phyloP scores from a whole-genome alignment of 192 early-diverging fungal species.

The Haplosporangium gracile region DNA sequence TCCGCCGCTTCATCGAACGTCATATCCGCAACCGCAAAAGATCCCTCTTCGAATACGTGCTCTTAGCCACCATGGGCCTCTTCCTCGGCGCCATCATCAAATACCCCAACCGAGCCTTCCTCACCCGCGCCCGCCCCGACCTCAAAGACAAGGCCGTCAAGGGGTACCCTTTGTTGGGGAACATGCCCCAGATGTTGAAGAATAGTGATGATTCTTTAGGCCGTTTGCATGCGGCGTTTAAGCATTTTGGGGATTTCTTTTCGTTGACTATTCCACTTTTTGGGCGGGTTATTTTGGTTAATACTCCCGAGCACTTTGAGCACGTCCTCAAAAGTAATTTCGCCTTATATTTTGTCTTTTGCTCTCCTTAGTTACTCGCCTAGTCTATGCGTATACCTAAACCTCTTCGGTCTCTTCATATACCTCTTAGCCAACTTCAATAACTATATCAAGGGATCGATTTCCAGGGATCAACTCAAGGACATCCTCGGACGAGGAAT shows the following conservation, averaged over 20 bases:
- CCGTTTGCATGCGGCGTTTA: constrained; percentile 3
- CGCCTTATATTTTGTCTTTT: too few relatives aligned
- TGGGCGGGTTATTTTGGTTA: constrained; percentile 25
- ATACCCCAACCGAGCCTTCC: constrained; percentile 32
- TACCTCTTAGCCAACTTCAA: constrained; percentile 34
- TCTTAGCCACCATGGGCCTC: constrained; percentile 25
- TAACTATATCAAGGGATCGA: constrained; percentile 48
- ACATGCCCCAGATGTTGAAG: constrained; percentile 16
- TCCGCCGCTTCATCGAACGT: constrained; percentile 11
- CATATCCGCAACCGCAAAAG: neutral
- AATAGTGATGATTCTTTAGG: constrained; percentile 1
- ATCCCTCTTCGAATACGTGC: neutral
- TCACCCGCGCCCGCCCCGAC: constrained; percentile 26
- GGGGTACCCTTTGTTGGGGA: constrained; percentile 23
- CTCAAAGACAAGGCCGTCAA: constrained; percentile 15
- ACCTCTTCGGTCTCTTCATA: neutral
- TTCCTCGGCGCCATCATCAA: constrained; percentile 22
- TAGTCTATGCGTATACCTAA: neutral
- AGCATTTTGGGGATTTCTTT: constrained; percentile 17
- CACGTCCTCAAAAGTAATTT: constrained; percentile 22
- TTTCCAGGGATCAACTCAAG: constrained; percentile 39
- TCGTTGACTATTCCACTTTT: constrained; percentile 19
- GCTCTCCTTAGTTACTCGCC: neutral
- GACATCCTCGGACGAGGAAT: constrained; percentile 70
- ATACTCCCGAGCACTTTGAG: constrained; percentile 18